Evolutionary conservation across 495 filamentous ascomycete species (phyloP).

Genomic region (Xylaria intraflava): DNA sequence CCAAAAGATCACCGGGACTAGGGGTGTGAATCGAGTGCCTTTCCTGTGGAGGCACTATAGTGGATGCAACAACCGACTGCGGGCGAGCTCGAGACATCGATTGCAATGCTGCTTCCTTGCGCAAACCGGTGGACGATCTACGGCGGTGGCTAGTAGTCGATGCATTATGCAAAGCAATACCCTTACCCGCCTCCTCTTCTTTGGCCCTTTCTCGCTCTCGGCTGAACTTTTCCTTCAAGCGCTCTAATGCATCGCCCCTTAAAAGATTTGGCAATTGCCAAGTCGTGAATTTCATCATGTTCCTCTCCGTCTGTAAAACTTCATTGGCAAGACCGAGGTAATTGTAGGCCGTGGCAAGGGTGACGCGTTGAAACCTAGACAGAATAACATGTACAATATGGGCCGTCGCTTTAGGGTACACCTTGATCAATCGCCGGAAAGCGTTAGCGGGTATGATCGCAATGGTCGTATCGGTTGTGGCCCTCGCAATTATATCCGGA

Average conservation of each 20-base stretch:
- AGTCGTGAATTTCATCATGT: slow-evolving; percentile 86
- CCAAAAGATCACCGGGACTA: slow-evolving; percentile 73
- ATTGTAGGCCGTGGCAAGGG: slow-evolving; percentile 84
- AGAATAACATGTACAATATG: slow-evolving; percentile 97
- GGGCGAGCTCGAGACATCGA: slow-evolving; percentile 45
- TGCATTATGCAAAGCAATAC: slow-evolving; percentile 87
- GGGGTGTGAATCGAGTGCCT: slow-evolving; percentile 37
- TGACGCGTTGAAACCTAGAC: slow-evolving; percentile 88
- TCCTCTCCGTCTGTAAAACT: slow-evolving; percentile 81
- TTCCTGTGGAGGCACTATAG: slow-evolving; percentile 25
- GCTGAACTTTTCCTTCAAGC: slow-evolving; percentile 89
- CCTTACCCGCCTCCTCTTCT: slow-evolving; percentile 79
- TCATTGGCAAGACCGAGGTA: slow-evolving; percentile 90
- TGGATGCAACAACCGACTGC: slow-evolving; percentile 23
- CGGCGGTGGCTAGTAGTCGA: slow-evolving; percentile 53
- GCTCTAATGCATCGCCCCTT: slow-evolving; percentile 71
- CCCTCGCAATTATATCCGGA: slow-evolving; percentile 91
- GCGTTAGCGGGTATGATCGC: slow-evolving; percentile 96
- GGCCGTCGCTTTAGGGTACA: slow-evolving; percentile 92
- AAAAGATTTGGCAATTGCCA: slow-evolving; percentile 90
- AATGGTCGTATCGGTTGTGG: slow-evolving; percentile 96
- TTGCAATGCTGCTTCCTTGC: slow-evolving; percentile 78
- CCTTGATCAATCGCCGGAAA: slow-evolving; percentile 84
- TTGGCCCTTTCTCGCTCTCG: slow-evolving; percentile 79
- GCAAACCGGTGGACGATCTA: slow-evolving; percentile 64